These are phyloP conservation scores for Punica granatum DNA, from an alignment of 345 rosid genomes.

Conservation along the genomic window DNA sequence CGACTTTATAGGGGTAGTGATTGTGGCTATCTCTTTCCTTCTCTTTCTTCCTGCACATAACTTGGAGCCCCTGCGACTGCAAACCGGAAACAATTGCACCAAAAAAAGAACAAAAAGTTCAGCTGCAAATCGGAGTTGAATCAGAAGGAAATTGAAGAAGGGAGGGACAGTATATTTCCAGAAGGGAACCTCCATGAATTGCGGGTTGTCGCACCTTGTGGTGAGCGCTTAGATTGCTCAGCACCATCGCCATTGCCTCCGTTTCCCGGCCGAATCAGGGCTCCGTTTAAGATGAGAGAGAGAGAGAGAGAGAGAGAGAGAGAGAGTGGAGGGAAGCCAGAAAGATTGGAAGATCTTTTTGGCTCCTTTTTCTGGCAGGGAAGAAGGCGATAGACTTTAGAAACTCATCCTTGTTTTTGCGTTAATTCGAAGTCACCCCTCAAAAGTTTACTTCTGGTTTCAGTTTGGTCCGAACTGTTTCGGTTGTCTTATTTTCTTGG, in stretches of 20 bases:
- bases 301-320: neutral
- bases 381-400: neutral
- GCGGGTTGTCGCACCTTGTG: constrained; percentile 31
- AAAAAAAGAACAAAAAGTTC: neutral
- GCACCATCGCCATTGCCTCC: constrained; percentile 18
- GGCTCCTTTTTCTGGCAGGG: neutral
- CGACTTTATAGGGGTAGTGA: constrained; percentile 63
- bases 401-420: no score
- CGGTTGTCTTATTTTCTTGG: no score
- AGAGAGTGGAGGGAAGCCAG: constrained; percentile 10
- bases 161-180: no score
- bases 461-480: no score
- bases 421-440: no score
- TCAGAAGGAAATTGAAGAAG: neutral
- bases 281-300: neutral
- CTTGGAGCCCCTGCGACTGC: constrained; percentile 28
- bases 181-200: constrained; percentile 8
- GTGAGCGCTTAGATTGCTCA: constrained; percentile 25
- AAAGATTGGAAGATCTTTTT: neutral
- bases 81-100: neutral
- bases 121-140: neutral
- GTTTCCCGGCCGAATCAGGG: neutral
- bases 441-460: no score
- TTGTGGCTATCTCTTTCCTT: constrained; percentile 45
- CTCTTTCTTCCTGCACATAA: constrained; percentile 69